Conservation (phyloP, 192 early-diverging fungal species). For the Obelidium mucronatum region DNA sequence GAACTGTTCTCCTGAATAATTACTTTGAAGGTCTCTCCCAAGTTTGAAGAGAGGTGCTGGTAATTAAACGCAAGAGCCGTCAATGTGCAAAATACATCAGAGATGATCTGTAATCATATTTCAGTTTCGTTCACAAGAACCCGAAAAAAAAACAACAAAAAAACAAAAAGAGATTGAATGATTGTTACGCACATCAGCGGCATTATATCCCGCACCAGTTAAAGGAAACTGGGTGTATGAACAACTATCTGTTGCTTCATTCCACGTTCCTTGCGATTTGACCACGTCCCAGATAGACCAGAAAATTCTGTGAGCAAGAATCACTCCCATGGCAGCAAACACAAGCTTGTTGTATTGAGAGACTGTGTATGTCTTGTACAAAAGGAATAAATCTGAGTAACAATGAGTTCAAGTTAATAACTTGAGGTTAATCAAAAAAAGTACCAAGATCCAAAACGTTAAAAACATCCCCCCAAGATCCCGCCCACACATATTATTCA, state of each 20-base stretch:
- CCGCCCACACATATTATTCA: too few species aligned
- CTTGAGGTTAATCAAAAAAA: too few species aligned
- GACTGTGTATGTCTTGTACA: background rate
- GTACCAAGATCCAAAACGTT: too few species aligned
- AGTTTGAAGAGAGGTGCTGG: background rate
- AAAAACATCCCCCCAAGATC: too few species aligned
- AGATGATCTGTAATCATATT: background rate
- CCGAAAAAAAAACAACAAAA: too few species aligned
- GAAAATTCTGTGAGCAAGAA: background rate
- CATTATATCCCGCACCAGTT: background rate
- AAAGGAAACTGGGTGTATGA: background rate
- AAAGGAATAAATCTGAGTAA: background rate
- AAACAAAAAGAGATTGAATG: too few species aligned
- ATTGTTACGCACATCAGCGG: too few species aligned
- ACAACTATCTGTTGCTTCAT: background rate
- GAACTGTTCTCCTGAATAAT: constrained; percentile 2
- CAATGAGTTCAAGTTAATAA: background rate
- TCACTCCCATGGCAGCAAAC: background rate
- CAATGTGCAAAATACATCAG: background rate
- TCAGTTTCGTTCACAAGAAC: background rate
- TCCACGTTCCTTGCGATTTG: background rate
- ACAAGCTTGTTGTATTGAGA: background rate
- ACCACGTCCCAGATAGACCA: constrained; percentile 1
- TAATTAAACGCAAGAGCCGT: background rate
- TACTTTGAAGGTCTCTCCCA: background rate